A percentile compares a stretch with the other conserved stretches of the same genome.
phyloP scores from a whole-genome alignment of 352 stramenopile species.

The Pythium aristosporum region DNA sequence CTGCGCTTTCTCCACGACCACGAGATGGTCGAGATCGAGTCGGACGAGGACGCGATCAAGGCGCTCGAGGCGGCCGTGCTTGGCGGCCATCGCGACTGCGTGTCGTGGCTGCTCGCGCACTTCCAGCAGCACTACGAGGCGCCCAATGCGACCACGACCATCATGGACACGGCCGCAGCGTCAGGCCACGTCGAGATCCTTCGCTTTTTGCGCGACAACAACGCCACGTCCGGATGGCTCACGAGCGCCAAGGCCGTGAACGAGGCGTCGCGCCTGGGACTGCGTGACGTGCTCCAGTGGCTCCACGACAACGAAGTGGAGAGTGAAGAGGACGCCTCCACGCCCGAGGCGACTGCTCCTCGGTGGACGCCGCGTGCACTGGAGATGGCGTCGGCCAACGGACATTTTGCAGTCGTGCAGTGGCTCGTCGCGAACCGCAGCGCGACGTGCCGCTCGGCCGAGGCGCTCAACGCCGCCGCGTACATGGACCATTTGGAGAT shows the following conservation, averaged over 20 bases:
- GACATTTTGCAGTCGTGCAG: conserved; percentile 53
- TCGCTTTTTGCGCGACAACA: conserved; percentile 41
- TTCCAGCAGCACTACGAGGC: conserved; percentile 42
- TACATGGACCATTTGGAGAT: conserved; percentile 77
- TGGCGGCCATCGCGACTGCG: conserved; percentile 48
- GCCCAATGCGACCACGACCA: conserved; percentile 31
- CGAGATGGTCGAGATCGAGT: conserved; percentile 38
- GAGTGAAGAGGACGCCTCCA: conserved; percentile 17
- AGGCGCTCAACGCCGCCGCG: conserved; percentile 61
- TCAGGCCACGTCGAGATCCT: conserved; percentile 60
- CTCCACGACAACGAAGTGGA: conserved; percentile 38
- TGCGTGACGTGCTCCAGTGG: conserved; percentile 54
- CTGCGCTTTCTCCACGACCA: conserved; percentile 58
- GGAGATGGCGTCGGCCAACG: conserved; percentile 62
- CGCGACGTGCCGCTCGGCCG: conserved; percentile 43
- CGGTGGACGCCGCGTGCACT: conserved; percentile 55
- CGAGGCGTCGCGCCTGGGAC: conserved; percentile 51
- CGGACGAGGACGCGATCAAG: conserved; percentile 46
- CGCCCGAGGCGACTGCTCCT: conserved; percentile 2
- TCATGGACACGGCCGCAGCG: conserved; percentile 54
- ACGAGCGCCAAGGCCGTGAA: conserved; percentile 57
- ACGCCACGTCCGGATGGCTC: conserved; percentile 41
- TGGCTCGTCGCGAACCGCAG: conserved; percentile 59
- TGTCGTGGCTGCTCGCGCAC: conserved; percentile 56
- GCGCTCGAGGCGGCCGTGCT: conserved; percentile 53